phyloP scores from a whole-genome alignment of 345 rosid species.

The Gossypium raimondii region DNA sequence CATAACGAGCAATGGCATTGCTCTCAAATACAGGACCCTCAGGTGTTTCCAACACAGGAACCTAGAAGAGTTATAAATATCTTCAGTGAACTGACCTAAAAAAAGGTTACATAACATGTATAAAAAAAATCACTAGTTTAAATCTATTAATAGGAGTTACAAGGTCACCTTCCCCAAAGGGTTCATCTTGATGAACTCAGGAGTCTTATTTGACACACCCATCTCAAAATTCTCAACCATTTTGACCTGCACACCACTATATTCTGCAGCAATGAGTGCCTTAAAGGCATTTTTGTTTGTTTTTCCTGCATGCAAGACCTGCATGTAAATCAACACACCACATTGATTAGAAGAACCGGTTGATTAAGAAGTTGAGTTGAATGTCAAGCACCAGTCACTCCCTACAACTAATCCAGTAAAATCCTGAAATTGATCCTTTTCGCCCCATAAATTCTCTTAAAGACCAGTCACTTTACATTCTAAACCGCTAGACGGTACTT shows the following conservation, averaged over 20 bases:
- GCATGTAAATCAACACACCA: slow-evolving; percentile 11
- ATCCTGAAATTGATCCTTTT: no score
- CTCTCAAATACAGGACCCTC: slow-evolving; percentile 90
- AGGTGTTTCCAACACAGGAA: slow-evolving; percentile 94
- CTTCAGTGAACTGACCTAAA: background rate
- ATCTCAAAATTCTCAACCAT: slow-evolving; percentile 58
- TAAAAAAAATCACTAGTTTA: background rate
- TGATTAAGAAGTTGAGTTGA: background rate
- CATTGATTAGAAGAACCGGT: background rate
- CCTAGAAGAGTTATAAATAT: slow-evolving; percentile 30
- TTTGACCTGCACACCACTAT: slow-evolving; percentile 63
- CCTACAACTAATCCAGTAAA: no score
- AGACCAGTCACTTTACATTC: background rate
- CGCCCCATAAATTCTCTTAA: background rate
- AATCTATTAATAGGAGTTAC: background rate
- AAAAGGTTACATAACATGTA: background rate
- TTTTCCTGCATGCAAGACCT: slow-evolving; percentile 62
- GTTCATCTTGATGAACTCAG: slow-evolving; percentile 86
- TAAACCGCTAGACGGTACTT: background rate
- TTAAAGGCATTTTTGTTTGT: slow-evolving; percentile 68
- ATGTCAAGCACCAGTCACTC: background rate
- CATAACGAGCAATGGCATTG: slow-evolving; percentile 92
- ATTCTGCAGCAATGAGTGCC: slow-evolving; percentile 85
- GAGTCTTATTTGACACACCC: slow-evolving; percentile 84
- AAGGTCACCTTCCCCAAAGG: slow-evolving; percentile 85